A percentile compares a stretch with the other conserved stretches of the same genome.
phyloP scores from a whole-genome alignment of 2,329 filamentous ascomycete genomes.

The Xylariaceae sp. region DNA sequence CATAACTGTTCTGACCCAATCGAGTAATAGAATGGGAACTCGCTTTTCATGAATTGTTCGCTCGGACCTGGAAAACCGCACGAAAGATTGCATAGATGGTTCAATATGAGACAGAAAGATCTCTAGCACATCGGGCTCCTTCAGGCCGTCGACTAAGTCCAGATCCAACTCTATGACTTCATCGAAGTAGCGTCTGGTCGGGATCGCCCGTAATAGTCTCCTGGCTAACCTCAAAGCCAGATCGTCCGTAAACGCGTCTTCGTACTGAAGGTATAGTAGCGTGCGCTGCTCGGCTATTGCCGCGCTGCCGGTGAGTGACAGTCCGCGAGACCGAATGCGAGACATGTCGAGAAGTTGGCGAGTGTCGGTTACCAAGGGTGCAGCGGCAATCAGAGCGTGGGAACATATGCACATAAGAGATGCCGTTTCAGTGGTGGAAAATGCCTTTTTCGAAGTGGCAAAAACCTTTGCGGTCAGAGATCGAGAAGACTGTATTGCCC shows the following conservation, averaged over 20 bases:
- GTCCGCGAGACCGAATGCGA: slow-evolving; percentile 50
- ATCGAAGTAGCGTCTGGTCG: slow-evolving; percentile 46
- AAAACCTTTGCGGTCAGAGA: slow-evolving; percentile 37
- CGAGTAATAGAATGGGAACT: slow-evolving; percentile 53
- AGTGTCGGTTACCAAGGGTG: slow-evolving; percentile 45
- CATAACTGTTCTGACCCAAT: slow-evolving; percentile 70
- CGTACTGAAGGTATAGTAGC: slow-evolving; percentile 52
- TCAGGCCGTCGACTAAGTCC: slow-evolving; percentile 29
- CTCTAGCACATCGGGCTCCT: slow-evolving; percentile 41
- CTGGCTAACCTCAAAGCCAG: slow-evolving; percentile 53
- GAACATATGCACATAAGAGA: slow-evolving; percentile 55
- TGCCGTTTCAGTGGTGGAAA: slow-evolving; percentile 47
- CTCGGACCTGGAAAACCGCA: slow-evolving; percentile 47
- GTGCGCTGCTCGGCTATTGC: slow-evolving; percentile 42
- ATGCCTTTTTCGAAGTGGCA: slow-evolving; percentile 31
- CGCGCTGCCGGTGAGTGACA: slow-evolving; percentile 44
- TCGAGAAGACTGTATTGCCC: slow-evolving; percentile 37
- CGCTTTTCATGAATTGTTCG: slow-evolving; percentile 52
- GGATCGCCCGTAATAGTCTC: slow-evolving; percentile 53
- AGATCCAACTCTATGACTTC: slow-evolving; percentile 37
- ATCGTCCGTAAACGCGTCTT: slow-evolving; percentile 59
- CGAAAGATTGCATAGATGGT: slow-evolving; percentile 40
- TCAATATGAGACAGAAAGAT: slow-evolving; percentile 50
- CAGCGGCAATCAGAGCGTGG: slow-evolving; percentile 55
- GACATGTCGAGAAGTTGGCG: slow-evolving; percentile 54